These are phyloP conservation scores for Alternaria sp. DNA, from an alignment of 2,329 filamentous ascomycete genomes.

Conservation along the genomic window DNA sequence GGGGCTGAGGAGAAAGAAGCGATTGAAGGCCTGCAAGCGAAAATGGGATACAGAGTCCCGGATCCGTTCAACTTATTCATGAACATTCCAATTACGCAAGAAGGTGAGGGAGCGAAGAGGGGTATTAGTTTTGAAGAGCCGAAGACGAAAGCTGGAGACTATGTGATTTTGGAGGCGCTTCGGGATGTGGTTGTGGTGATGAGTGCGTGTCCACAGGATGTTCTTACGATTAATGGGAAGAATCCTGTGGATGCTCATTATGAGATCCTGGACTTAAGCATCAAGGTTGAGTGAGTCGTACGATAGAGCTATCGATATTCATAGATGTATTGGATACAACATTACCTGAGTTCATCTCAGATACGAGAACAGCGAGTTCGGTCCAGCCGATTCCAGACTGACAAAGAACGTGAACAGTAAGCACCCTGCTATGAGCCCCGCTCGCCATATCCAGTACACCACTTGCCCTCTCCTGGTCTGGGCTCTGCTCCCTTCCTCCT, in stretches of 20 bases:
- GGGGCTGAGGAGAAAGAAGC: conserved; percentile 22
- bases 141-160: conserved; percentile 50
- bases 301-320: not conserved
- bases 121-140: conserved; percentile 50
- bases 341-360: not conserved
- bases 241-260: conserved; percentile 55
- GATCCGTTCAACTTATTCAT: conserved; percentile 51
- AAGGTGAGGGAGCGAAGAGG: conserved; percentile 44
- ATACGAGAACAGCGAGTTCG: conserved; percentile 2
- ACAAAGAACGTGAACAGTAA: conserved; percentile 23
- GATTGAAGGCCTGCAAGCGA: conserved; percentile 26
- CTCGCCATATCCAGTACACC: too few species aligned
- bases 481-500: too few species aligned
- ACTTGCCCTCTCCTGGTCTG: too few species aligned
- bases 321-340: not conserved
- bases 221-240: conserved; percentile 52
- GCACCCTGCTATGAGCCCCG: conserved; percentile 1
- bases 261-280: conserved; percentile 24
- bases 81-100: conserved; percentile 53
- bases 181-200: conserved; percentile 56
- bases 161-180: conserved; percentile 52
- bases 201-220: conserved; percentile 56
- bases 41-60: conserved; percentile 36
- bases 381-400: conserved; percentile 24
- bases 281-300: not conserved